These are phyloP conservation scores for Neurospora sp. DNA, from an alignment of 495 filamentous ascomycete species.

Conservation along the genomic window DNA sequence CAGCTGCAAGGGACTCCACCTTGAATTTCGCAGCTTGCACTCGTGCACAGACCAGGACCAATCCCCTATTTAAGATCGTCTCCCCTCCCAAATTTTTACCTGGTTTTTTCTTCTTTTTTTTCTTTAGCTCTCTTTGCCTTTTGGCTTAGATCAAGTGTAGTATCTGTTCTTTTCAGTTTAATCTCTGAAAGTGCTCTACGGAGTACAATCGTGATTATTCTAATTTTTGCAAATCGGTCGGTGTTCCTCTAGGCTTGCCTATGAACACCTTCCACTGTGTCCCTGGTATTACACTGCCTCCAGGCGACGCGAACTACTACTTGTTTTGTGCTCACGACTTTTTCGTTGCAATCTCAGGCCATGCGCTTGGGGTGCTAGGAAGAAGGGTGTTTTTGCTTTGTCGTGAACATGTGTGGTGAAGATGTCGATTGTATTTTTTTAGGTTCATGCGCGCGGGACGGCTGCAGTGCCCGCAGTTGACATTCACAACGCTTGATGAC, in stretches of 20 bases:
- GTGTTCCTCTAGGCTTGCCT: conserved; percentile 59
- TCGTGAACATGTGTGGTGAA: background rate
- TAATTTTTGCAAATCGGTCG: conserved; percentile 51
- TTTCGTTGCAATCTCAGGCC: conserved; percentile 45
- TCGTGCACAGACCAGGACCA: conserved; percentile 5
- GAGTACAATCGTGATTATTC: conserved; percentile 74
- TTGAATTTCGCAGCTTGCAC: background rate
- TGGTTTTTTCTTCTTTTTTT: conserved; percentile 15
- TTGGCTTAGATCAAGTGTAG: conserved; percentile 98
- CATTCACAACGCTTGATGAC: too few relatives aligned
- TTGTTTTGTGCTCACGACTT: conserved; percentile 11
- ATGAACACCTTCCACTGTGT: conserved; percentile 64
- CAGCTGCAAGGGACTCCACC: background rate
- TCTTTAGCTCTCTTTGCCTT: conserved; percentile 41
- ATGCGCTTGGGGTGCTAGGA: conserved; percentile 48
- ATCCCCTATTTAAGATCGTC: conserved; percentile 2
- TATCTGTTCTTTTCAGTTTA: conserved; percentile 99
- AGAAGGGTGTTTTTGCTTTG: conserved; percentile 26
- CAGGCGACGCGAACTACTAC: conserved; percentile 60
- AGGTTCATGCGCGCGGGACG: background rate
- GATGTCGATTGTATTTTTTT: background rate
- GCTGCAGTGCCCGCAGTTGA: background rate
- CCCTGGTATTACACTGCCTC: conserved; percentile 82
- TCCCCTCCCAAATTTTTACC: background rate
- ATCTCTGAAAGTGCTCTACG: conserved; percentile 60